Evolutionary conservation across 2,329 filamentous ascomycete genomes (phyloP), one percentile per base, ranked within the genome.

Genomic region (Aspergillus novoparasiticus): DNA sequence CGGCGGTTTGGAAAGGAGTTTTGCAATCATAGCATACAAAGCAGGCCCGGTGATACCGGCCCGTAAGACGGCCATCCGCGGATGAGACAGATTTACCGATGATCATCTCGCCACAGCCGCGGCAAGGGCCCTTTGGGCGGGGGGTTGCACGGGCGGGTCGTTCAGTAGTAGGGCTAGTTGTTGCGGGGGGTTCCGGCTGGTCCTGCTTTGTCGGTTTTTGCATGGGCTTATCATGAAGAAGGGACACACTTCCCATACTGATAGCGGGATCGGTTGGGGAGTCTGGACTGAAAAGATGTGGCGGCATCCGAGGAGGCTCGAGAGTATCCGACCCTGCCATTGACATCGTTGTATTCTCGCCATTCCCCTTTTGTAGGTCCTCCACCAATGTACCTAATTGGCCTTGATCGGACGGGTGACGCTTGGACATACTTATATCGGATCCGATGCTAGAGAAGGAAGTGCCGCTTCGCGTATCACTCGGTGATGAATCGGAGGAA

Each of bases 21-120:
- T 84, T 83, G 81, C 95, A 99, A 1, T 90, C 93, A 5, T 88
- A 87, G 83, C 95, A 99, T 12, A 94, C 91, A 75, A 99, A 98
- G 77, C 94, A 99, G 5, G 90, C 86, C 77, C 96, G 96, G 83
- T 99, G 95, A 77, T 97, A 99, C 66, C 93, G 90, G 11, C 95
- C 95, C 0, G 92, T 96, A 28, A 99, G 83, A 28, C 94, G 89
- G 19, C 95, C 95, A 71, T 97, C 95, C 0, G 93, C 93, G 16
- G 93, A 96, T 39, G 94, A 96, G 62, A 99, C 89, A 1, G 93
- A 97, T 80, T 97, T 98, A 23, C 93, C 94, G 51, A 88, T 86
- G 71, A 99, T 98, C 8, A 85, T 81, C 53, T 90, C 82, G 4
- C 86, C 84, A 77, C 95, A 99, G 1, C 92, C 91, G 72, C 93